Base-by-base conservation (phyloP, 257 asterid species). In the Nicotiana benthamiana region DNA sequence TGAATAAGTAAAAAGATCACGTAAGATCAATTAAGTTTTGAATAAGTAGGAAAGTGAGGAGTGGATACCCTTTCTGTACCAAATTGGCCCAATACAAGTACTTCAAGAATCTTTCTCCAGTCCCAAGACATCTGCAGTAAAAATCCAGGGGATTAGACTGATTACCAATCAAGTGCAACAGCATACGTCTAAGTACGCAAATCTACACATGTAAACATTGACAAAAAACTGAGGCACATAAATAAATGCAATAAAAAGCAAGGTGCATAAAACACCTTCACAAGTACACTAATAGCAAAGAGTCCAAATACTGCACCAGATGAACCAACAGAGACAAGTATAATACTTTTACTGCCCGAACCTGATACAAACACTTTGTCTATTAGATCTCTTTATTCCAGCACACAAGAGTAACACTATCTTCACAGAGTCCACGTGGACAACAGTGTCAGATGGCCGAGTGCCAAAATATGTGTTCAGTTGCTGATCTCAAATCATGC, bases 231-330 rank as follows among this genome's bases (percentile, higher is more conserved):
- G 17, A 84, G 81, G 65, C 46, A 36, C n/a, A 63, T 34, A 64
- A n/a, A 22, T 5, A 46, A 24, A 72, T 24, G 62, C 10, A 51
- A 74, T 74, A 48, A 5, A 15, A 60, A 4, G 77, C 79, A 16
- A 67, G 20, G 65, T 10, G 18, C 3, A 4, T 27, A 26, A 34
- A 62, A 68, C 70, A 80, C 98, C 97, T 92, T 94, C 84, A 96
- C 99, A 13, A 96, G 97, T 77, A 96, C 97, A 68, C 97, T 94
- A 83, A 96, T 86, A 51, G 98, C 97, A 72, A 95, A 95, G 63
- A 93, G 96, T 86, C 99, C 99, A 82, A 92, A 95, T 48, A 95
- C 99, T 9, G 99, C 99, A 78, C 97, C 99, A 70, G 99, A 96
- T 48, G 99, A 97, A 77, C 99, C 99, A 70, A 96, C 90, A 67